A percentile compares a stretch with the other conserved stretches of the same genome.
Evolutionary conservation across 2,329 filamentous ascomycete genomes (phyloP).

Genomic region (Stemphylium beticola): DNA sequence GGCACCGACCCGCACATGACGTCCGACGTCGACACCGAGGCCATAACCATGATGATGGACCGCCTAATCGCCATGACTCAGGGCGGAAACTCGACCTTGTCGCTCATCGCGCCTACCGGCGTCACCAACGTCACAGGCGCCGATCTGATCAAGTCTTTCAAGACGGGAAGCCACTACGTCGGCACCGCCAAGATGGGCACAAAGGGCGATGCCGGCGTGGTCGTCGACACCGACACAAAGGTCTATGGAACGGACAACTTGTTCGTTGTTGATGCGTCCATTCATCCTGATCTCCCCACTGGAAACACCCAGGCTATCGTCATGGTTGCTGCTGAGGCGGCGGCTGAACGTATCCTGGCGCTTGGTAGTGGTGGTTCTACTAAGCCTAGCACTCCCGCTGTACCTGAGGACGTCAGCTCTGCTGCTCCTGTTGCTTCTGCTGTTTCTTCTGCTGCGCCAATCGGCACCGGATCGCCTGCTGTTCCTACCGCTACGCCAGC

Average conservation of each 20-base stretch:
- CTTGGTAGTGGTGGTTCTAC: slow-evolving; percentile 35
- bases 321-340: slow-evolving; percentile 68
- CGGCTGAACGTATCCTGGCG: slow-evolving; percentile 60
- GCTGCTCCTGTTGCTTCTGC: not conserved
- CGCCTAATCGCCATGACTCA: slow-evolving; percentile 50
- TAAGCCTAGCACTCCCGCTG: slow-evolving; percentile 6
- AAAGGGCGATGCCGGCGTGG: slow-evolving; percentile 51
- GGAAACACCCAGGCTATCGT: slow-evolving; percentile 72
- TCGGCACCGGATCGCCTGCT: slow-evolving; percentile 7
- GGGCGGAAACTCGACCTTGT: slow-evolving; percentile 36
- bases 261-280: slow-evolving; percentile 55
- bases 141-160: slow-evolving; percentile 42
- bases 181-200: slow-evolving; percentile 62
- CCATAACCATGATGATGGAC: slow-evolving; percentile 55
- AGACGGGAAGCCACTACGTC: slow-evolving; percentile 50
- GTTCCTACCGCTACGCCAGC: slow-evolving; percentile 7
- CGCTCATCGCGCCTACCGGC: slow-evolving; percentile 44
- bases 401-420: slow-evolving; percentile 1
- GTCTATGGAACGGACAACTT: slow-evolving; percentile 55
- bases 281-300: slow-evolving; percentile 70
- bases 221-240: slow-evolving; percentile 48
- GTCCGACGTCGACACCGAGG: slow-evolving; percentile 51
- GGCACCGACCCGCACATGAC: slow-evolving; percentile 60
- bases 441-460: slow-evolving; percentile 6
- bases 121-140: slow-evolving; percentile 50